Conservation (phyloP, 176 grass and related monocot genomes). For the Thinopyrum elongatum region DNA sequence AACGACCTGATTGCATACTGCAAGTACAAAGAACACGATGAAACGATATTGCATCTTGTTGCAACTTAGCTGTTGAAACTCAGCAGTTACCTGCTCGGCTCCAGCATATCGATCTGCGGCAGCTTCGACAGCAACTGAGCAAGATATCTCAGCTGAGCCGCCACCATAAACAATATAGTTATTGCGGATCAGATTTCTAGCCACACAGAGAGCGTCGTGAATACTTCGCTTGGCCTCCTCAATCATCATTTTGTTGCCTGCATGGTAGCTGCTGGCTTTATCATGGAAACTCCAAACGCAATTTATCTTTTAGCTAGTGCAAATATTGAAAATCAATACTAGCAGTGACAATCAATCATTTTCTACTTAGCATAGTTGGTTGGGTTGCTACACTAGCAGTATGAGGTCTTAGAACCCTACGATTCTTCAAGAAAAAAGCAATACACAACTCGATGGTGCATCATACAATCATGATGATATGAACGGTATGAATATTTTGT, state of each 20-base stretch:
- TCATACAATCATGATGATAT: background rate
- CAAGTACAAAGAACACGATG: slow-evolving; percentile 25
- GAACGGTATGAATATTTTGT: background rate
- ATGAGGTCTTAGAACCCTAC: background rate
- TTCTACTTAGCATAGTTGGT: background rate
- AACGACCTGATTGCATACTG: slow-evolving; percentile 96
- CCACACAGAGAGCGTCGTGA: slow-evolving; percentile 80
- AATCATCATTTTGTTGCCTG: slow-evolving; percentile 96
- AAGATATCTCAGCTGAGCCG: slow-evolving; percentile 84
- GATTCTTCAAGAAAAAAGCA: background rate
- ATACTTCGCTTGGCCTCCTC: slow-evolving; percentile 89
- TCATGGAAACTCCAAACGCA: background rate
- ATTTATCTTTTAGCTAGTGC: background rate
- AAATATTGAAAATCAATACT: background rate
- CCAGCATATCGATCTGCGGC: slow-evolving; percentile 70
- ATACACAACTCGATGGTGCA: background rate
- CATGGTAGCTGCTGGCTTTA: background rate
- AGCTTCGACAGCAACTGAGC: slow-evolving; percentile 75
- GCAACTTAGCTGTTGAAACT: background rate
- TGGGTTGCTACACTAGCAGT: background rate
- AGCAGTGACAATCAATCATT: background rate
- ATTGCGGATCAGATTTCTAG: slow-evolving; percentile 88
- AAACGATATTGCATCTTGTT: slow-evolving; percentile 7
- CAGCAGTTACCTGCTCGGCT: slow-evolving; percentile 73
- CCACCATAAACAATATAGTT: slow-evolving; percentile 87